These are phyloP conservation scores for Balakata baccata DNA, from an alignment of 345 rosid genomes.

Conservation along the genomic window DNA sequence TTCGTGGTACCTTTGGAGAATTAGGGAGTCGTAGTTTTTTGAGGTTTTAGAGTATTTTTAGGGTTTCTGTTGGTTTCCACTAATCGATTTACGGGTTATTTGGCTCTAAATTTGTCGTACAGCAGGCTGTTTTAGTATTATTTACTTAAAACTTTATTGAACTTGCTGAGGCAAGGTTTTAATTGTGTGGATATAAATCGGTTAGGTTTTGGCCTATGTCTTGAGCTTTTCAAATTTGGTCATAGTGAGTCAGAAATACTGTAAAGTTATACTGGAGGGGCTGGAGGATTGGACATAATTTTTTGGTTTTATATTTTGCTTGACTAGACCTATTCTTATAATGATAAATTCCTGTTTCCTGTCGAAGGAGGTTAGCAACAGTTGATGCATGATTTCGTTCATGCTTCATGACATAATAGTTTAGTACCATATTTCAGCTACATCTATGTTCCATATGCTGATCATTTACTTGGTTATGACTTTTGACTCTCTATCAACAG, in stretches of 20 bases:
- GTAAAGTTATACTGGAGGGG: background rate
- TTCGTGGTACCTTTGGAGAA: background rate
- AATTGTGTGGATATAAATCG: no score
- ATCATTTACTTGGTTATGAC: background rate
- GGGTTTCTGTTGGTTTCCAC: no score
- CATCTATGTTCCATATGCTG: background rate
- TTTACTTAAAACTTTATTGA: no score
- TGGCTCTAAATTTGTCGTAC: no score
- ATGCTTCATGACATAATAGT: background rate
- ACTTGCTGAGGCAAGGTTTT: no score
- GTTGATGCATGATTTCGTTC: background rate
- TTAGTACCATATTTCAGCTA: no score
- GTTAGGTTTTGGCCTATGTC: no score
- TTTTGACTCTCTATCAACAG: background rate
- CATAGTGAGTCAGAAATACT: no score
- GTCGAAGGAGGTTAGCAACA: background rate
- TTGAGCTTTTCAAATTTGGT: no score
- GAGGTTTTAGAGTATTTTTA: background rate
- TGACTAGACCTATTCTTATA: background rate
- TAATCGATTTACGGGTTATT: no score
- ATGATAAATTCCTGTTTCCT: background rate
- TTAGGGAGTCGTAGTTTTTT: background rate
- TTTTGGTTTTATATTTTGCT: background rate
- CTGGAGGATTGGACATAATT: background rate
- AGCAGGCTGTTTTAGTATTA: no score